A percentile compares a stretch with the other conserved stretches of the same genome.
phyloP scores from a whole-genome alignment of 805 yeast species.

The Deakozyma indianensis region DNA sequence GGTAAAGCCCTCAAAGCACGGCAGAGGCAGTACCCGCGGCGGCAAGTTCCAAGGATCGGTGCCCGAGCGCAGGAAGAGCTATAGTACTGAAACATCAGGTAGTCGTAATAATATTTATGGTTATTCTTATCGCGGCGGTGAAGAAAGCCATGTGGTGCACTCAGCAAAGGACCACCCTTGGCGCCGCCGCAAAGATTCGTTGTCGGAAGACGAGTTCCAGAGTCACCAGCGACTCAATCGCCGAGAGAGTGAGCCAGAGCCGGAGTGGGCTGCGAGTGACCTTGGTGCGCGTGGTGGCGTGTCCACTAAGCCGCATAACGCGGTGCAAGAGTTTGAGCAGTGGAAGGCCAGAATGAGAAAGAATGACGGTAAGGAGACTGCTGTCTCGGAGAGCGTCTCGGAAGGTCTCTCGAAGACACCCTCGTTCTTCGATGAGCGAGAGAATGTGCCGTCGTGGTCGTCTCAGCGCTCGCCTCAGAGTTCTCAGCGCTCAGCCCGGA shows the following conservation, averaged over 20 bases:
- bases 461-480: background rate
- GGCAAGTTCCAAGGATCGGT: background rate
- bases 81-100: background rate
- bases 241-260: no score
- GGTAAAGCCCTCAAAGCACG: conserved; percentile 6
- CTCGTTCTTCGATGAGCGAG: no score
- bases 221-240: no score
- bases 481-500: background rate
- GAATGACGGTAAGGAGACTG: no score
- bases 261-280: background rate
- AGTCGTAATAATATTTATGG: conserved; percentile 2
- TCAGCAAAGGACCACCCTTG: no score
- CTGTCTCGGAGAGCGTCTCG: no score
- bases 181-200: no score
- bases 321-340: background rate
- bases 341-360: background rate
- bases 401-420: no score
- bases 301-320: background rate
- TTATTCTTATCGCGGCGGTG: conserved; percentile 1
- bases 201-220: no score
- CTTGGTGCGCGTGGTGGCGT: background rate
- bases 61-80: background rate
- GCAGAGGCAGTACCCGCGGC: background rate
- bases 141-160: background rate
- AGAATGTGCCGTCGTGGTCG: background rate